Evolutionary conservation across 1,284 basidiomycete species (phyloP).

Genomic region (Volvariella volvacea): DNA sequence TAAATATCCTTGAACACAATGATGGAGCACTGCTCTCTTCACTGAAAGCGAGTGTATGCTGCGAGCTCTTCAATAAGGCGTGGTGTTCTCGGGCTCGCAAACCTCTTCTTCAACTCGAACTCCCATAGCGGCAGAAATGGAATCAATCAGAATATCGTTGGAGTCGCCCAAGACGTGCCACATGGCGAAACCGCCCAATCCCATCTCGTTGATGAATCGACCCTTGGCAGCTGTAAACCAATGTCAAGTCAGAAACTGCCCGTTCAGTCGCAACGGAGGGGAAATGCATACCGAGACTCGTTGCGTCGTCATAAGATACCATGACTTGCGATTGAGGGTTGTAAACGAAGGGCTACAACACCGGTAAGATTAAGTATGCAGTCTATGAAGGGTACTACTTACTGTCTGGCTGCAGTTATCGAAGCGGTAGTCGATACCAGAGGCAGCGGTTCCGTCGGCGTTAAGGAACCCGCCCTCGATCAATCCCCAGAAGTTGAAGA

Average conservation of each 20-base stretch:
- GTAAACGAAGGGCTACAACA: conserved; percentile 48
- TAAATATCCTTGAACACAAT: not conserved
- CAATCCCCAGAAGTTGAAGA: conserved; percentile 44
- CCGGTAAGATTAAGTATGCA: not conserved
- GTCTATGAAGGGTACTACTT: conserved; percentile 14
- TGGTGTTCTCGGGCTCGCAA: not conserved
- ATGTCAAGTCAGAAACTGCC: too few relatives aligned
- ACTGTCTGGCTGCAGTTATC: conserved; percentile 57
- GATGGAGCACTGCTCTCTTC: not conserved
- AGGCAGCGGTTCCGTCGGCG: conserved; percentile 32
- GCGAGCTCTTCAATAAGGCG: too few relatives aligned
- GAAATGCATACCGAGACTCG: conserved; percentile 32
- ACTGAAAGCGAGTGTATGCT: not conserved
- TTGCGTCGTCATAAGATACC: conserved; percentile 50
- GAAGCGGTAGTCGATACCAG: conserved; percentile 36
- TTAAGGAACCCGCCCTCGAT: conserved; percentile 37
- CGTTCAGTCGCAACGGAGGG: too few relatives aligned
- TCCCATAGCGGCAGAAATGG: conserved; percentile 20
- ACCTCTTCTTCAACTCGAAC: conserved; percentile 8
- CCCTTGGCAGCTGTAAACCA: conserved; percentile 35
- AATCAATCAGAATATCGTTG: conserved; percentile 39
- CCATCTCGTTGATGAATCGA: conserved; percentile 35
- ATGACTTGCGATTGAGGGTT: conserved; percentile 34
- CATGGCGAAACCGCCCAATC: conserved; percentile 49
- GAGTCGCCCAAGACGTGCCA: conserved; percentile 52